These are phyloP conservation scores for Cystobasidium slooffiae DNA, from an alignment of 1,284 basidiomycete species.

Conservation along the genomic window DNA sequence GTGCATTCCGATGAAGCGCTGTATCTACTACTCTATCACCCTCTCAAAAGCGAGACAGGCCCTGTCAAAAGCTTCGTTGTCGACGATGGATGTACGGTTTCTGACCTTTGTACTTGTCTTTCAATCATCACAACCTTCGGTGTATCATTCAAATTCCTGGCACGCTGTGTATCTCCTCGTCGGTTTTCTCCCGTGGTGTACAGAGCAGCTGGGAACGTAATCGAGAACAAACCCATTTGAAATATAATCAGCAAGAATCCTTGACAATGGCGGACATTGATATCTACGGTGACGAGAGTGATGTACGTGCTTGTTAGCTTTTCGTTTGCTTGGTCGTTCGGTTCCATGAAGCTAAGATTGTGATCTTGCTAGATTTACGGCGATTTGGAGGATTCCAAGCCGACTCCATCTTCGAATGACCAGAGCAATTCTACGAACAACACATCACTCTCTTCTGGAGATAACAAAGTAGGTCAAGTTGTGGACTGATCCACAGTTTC, in stretches of 20 bases:
- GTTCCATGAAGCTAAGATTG: background rate
- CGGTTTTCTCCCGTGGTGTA: background rate
- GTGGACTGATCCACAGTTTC: background rate
- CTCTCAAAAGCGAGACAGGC: background rate
- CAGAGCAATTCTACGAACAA: constrained; percentile 22
- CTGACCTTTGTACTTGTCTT: constrained; percentile 20
- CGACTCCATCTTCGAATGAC: constrained; percentile 19
- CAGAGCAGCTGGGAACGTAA: background rate
- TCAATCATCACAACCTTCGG: background rate
- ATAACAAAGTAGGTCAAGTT: constrained; percentile 15
- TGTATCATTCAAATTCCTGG: background rate
- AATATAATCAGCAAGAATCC: background rate
- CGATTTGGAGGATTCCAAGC: constrained; percentile 43
- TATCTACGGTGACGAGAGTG: constrained; percentile 41
- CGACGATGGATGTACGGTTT: background rate
- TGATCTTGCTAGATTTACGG: constrained; percentile 25
- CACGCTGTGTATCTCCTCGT: background rate
- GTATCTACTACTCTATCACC: background rate
- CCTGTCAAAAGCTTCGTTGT: constrained; percentile 2
- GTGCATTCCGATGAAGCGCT: background rate
- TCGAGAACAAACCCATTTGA: constrained; percentile 2
- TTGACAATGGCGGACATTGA: constrained; percentile 40
- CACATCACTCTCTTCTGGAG: constrained; percentile 3
- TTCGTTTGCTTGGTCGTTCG: background rate
- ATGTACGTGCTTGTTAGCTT: constrained; percentile 9